These are phyloP conservation scores for Phytophthora tentaculata DNA, from an alignment of 352 stramenopile species.

Conservation along the genomic window DNA sequence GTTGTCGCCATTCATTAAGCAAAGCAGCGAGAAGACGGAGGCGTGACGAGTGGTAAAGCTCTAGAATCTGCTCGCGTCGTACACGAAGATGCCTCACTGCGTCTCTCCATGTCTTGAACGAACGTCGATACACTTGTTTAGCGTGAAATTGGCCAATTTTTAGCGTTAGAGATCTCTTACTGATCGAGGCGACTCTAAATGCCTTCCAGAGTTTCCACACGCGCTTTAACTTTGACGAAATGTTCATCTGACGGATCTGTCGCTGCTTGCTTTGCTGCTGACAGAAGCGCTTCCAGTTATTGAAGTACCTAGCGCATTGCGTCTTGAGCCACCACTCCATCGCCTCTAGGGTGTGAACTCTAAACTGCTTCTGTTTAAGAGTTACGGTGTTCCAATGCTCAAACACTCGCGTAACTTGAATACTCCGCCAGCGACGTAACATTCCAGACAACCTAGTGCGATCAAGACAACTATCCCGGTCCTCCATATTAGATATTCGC, in stretches of 20 bases:
- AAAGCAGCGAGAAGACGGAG: slow-evolving; percentile 35
- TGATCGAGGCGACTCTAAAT: slow-evolving; percentile 3
- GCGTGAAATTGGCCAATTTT: neutral
- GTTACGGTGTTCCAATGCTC: slow-evolving; percentile 19
- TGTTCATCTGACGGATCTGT: slow-evolving; percentile 17
- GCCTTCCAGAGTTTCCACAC: slow-evolving; percentile 20
- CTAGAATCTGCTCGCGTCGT: slow-evolving; percentile 29
- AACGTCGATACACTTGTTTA: neutral
- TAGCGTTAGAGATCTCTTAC: slow-evolving; percentile 2
- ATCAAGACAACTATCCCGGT: slow-evolving; percentile 1
- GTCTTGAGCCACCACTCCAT: slow-evolving; percentile 41
- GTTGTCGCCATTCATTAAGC: slow-evolving; percentile 36
- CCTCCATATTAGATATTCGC: slow-evolving; percentile 13
- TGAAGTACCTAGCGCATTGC: slow-evolving; percentile 21
- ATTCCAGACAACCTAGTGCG: neutral
- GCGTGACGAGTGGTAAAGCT: slow-evolving; percentile 40
- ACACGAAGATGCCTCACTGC: slow-evolving; percentile 5
- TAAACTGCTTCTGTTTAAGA: slow-evolving; percentile 8
- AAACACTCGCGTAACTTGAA: slow-evolving; percentile 27
- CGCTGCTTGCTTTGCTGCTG: slow-evolving; percentile 9
- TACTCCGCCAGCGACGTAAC: slow-evolving; percentile 33
- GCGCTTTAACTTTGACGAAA: slow-evolving; percentile 12
- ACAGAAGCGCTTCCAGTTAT: slow-evolving; percentile 29
- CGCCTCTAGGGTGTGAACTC: slow-evolving; percentile 26
- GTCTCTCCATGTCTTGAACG: slow-evolving; percentile 21